Evolutionary conservation across 345 rosid genomes (phyloP).

Genomic region (Aegle marmelos): DNA sequence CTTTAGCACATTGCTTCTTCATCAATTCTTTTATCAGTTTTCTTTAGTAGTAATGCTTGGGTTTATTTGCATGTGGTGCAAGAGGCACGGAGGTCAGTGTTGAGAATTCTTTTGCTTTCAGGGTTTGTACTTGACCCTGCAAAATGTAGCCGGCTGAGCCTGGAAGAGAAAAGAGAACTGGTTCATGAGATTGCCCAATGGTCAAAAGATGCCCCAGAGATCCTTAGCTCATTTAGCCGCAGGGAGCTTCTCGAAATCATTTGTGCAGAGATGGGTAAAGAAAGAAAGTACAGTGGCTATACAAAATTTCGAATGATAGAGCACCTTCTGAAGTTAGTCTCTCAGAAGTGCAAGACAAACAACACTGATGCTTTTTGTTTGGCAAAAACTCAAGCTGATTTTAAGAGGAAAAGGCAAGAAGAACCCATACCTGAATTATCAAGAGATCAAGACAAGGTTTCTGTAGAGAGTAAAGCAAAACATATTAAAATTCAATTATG

Average conservation of each 20-base stretch:
- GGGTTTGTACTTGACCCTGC: slow-evolving; percentile 53
- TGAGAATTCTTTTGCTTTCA: slow-evolving; percentile 10
- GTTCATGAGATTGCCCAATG: slow-evolving; percentile 57
- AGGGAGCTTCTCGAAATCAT: slow-evolving; percentile 76
- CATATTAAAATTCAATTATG: slow-evolving; percentile 38
- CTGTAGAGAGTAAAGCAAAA: slow-evolving; percentile 26
- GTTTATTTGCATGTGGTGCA: neutral
- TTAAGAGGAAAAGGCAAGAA: slow-evolving; percentile 43
- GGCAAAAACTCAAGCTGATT: slow-evolving; percentile 21
- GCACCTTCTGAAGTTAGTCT: slow-evolving; percentile 60
- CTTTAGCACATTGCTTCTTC: neutral
- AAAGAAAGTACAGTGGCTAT: slow-evolving; percentile 69
- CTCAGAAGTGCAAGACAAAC: slow-evolving; percentile 34
- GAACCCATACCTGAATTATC: slow-evolving; percentile 27
- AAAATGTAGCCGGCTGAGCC: slow-evolving; percentile 48
- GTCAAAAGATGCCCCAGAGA: slow-evolving; percentile 56
- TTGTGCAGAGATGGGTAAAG: slow-evolving; percentile 86
- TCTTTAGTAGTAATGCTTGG: neutral
- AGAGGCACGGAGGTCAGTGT: neutral
- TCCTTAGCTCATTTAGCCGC: slow-evolving; percentile 69
- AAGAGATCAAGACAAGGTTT: slow-evolving; percentile 15
- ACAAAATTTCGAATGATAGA: slow-evolving; percentile 73
- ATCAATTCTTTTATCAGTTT: neutral
- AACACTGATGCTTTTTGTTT: slow-evolving; percentile 13
- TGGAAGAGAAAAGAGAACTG: slow-evolving; percentile 67